phyloP scores from a whole-genome alignment of 306 rosid genomes.

The Prunus fruticosa region DNA sequence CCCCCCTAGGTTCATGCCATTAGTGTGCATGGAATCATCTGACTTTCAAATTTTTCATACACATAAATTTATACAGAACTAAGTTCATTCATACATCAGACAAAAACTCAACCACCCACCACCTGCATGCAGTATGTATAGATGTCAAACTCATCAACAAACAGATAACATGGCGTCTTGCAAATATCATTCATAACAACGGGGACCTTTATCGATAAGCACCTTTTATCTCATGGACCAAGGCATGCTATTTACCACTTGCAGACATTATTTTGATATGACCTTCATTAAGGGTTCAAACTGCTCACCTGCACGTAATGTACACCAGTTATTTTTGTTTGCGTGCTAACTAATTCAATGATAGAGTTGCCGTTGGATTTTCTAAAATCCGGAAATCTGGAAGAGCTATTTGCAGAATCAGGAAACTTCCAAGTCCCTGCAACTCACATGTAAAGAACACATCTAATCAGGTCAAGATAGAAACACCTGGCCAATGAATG shows the following conservation, averaged over 20 bases:
- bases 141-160: background rate
- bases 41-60: background rate
- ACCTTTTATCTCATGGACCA: background rate
- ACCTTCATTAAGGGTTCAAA: slow-evolving; percentile 6
- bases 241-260: background rate
- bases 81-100: background rate
- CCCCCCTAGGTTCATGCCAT: background rate
- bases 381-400: slow-evolving; percentile 80
- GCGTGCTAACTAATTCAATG: slow-evolving; percentile 85
- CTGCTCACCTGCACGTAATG: slow-evolving; percentile 93
- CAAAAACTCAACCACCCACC: background rate
- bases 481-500: background rate
- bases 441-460: slow-evolving; percentile 29
- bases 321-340: slow-evolving; percentile 92
- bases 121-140: background rate
- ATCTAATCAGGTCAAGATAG: slow-evolving; percentile 16
- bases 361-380: slow-evolving; percentile 76
- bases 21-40: background rate
- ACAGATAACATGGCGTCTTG: background rate
- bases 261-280: background rate
- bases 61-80: background rate
- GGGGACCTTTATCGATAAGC: background rate
- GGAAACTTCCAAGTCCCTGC: slow-evolving; percentile 90
- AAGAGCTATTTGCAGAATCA: slow-evolving; percentile 70
- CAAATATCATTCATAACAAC: background rate